Evolutionary conservation across 352 stramenopile genomes (phyloP), one percentile per base, ranked within the genome.

Genomic region (Globisporangium takayamanum): DNA sequence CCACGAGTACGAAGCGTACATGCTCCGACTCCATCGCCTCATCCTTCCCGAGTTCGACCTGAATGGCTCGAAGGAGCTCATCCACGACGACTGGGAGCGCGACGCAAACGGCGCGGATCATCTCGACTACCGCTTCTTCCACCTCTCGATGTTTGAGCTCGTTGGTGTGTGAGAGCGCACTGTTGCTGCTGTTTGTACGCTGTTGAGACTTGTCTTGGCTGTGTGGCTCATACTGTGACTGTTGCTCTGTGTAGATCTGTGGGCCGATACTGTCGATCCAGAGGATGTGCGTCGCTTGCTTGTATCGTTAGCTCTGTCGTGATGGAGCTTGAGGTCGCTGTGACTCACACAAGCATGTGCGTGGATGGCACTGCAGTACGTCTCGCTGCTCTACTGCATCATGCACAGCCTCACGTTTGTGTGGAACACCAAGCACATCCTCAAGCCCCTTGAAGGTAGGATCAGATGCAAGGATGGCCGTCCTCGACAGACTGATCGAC

Each of bases 61-160:
- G 16, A 57, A 25, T 4, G 73, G 74, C 25, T 93, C 83, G 0
- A 85, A 77, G 42, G 62, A 78, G 20, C 50, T 90, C 3, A 84
- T 93, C 53, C 60, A 68, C 52, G 79, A 89, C 39, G 83, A 90
- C 68, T 93, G 80, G 80, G 61, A 67, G 16, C 77, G 83, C 47
- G 83, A 91, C 15, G 78, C 69, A 4, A 67, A 72, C 10, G 72
- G 75, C 5, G 62, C 76, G 7, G 66, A 85, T 30, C 53, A 70
- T 30, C 66, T 93, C 48, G 69, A 87, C 50, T 93, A 88, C 55
- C 57, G 72, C 5, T 88, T 76, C 41, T 91, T 93, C 53, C 83
- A 93, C 55, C 70, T 88, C 39, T 91, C 83, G 15, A 89, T 93
- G 75, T 91, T 91, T 61, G 83, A 93, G 45, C 68, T 93, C 18